Percentiles rank a stretch among this genome's conserved stretches.
Evolutionary conservation across 257 asterid species (phyloP).

Genomic region (Fraxinus quadrangulata): DNA sequence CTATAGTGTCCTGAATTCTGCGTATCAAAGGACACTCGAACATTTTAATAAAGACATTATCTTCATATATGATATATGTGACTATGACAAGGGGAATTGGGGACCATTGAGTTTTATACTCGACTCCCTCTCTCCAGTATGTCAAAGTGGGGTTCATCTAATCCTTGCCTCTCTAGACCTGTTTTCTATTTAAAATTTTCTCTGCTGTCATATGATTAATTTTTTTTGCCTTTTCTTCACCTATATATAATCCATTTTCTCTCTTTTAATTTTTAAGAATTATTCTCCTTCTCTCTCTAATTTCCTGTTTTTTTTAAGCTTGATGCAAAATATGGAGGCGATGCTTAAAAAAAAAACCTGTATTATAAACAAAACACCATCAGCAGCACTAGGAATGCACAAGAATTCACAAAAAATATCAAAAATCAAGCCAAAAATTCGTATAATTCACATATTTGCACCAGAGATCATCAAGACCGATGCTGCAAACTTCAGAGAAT

Average conservation of each 20-base stretch:
- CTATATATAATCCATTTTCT: slow-evolving; percentile 4
- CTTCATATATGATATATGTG: slow-evolving; percentile 27
- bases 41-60: not conserved
- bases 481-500: slow-evolving; percentile 65
- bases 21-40: too few species aligned
- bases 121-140: slow-evolving; percentile 43
- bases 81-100: slow-evolving; percentile 31
- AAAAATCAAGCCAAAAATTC: slow-evolving; percentile 69
- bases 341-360: slow-evolving; percentile 19
- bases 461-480: slow-evolving; percentile 89
- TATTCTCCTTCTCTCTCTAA: slow-evolving; percentile 23
- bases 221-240: not conserved
- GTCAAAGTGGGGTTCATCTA: slow-evolving; percentile 57
- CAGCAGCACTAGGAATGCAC: slow-evolving; percentile 47
- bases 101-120: slow-evolving; percentile 54
- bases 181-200: slow-evolving; percentile 12
- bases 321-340: slow-evolving; percentile 39
- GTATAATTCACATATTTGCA: slow-evolving; percentile 87
- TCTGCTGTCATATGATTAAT: slow-evolving; percentile 19
- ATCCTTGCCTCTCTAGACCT: slow-evolving; percentile 49
- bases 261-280: slow-evolving; percentile 34
- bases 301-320: not conserved
- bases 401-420: slow-evolving; percentile 60
- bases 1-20: too few species aligned
- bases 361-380: slow-evolving; percentile 15